Evolutionary conservation across 345 rosid genomes (phyloP).

Genomic region (Laguncularia racemosa): DNA sequence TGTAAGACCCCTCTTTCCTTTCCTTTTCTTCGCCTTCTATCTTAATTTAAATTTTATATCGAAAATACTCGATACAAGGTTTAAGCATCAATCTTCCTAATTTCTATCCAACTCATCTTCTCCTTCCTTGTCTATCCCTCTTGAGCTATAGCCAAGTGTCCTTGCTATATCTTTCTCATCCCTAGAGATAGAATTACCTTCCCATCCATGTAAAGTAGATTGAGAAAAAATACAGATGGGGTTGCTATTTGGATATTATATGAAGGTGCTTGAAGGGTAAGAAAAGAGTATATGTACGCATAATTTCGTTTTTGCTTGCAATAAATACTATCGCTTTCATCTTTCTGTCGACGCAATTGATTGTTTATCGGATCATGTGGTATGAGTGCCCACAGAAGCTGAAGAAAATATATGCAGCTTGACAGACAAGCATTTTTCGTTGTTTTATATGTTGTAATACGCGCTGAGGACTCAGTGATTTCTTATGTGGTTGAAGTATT

Average conservation of each 20-base stretch:
- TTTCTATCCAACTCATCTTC: constrained; percentile 49
- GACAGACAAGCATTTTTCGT: constrained; percentile 26
- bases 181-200: background rate
- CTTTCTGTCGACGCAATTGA: constrained; percentile 17
- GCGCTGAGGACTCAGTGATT: no score
- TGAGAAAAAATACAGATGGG: background rate
- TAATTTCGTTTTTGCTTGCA: no score
- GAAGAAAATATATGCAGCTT: constrained; percentile 36
- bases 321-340: constrained; percentile 4
- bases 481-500: no score
- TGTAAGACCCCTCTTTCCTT: constrained; percentile 55
- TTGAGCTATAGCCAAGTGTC: constrained; percentile 47
- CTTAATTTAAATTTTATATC: constrained; percentile 1
- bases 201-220: background rate
- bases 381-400: background rate
- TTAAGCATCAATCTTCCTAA: background rate
- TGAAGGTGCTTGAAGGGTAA: no score
- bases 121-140: constrained; percentile 96
- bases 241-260: no score
- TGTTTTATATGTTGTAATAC: constrained; percentile 37
- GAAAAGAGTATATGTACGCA: no score
- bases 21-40: background rate
- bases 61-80: constrained; percentile 13
- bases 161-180: no score
- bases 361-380: constrained; percentile 4